Conservation (phyloP, 1,139 yeast species). For the Protomyces inundatus region DNA sequence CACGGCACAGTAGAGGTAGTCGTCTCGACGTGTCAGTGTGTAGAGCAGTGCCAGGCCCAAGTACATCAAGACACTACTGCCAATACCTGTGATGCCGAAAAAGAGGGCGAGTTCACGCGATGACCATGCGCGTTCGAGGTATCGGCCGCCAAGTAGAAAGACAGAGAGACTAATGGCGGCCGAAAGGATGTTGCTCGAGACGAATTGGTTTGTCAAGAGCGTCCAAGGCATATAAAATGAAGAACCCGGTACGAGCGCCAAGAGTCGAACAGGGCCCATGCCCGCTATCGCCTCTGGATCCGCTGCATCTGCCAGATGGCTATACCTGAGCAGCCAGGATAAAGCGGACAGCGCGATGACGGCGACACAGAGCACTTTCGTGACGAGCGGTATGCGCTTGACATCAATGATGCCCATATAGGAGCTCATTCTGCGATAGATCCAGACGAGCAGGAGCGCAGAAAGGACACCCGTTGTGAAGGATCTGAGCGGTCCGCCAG, state of each 20-base stretch:
- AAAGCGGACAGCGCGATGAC: constrained; percentile 13
- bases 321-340: constrained; percentile 8
- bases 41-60: constrained; percentile 42
- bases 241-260: constrained; percentile 65
- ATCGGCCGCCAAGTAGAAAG: constrained; percentile 52
- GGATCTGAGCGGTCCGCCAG: no score
- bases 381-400: constrained; percentile 11
- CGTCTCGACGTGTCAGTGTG: constrained; percentile 31
- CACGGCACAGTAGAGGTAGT: constrained; percentile 38
- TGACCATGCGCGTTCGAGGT: constrained; percentile 55
- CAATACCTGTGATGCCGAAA: constrained; percentile 51
- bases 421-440: not conserved
- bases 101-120: constrained; percentile 56
- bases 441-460: not conserved
- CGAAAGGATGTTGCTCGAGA: constrained; percentile 56
- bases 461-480: not conserved
- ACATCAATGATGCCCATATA: constrained; percentile 2
- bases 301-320: not conserved
- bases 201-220: constrained; percentile 62
- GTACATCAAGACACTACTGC: constrained; percentile 55
- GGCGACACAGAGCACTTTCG: constrained; percentile 5
- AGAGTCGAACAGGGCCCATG: constrained; percentile 7
- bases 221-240: constrained; percentile 68
- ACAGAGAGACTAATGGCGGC: constrained; percentile 48
- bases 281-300: not conserved